These are phyloP conservation scores for Pseudotulostoma volvatum DNA, from an alignment of 495 filamentous ascomycete genomes.

Conservation along the genomic window DNA sequence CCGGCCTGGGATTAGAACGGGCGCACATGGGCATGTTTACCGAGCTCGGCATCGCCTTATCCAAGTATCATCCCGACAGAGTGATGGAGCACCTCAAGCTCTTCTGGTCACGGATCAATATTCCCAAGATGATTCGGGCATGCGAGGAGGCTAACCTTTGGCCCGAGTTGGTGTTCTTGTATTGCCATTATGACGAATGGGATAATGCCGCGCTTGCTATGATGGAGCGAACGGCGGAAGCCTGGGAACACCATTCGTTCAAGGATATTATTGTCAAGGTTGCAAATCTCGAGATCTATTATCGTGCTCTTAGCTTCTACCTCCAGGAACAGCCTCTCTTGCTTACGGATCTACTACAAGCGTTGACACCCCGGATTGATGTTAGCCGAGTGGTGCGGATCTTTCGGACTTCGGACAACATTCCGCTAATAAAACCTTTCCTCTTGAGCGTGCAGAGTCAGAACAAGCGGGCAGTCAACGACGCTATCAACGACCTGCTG, in stretches of 20 bases:
- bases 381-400: slow-evolving; percentile 96
- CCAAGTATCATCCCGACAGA: slow-evolving; percentile 90
- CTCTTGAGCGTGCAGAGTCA: slow-evolving; percentile 89
- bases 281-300: slow-evolving; percentile 97
- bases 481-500: slow-evolving; percentile 92
- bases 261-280: slow-evolving; percentile 98
- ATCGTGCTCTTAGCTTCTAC: slow-evolving; percentile 95
- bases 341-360: slow-evolving; percentile 87
- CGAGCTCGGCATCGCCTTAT: slow-evolving; percentile 81
- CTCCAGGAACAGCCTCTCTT: slow-evolving; percentile 90
- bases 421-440: slow-evolving; percentile 98
- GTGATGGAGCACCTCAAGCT: slow-evolving; percentile 98
- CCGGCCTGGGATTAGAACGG: slow-evolving; percentile 86
- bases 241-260: slow-evolving; percentile 99
- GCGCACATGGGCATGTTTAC: slow-evolving; percentile 96
- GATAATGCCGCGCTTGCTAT: slow-evolving; percentile 97
- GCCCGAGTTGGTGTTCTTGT: slow-evolving; percentile 97
- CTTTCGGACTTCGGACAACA: slow-evolving; percentile 96
- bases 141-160: slow-evolving; percentile 93
- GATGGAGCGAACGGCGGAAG: slow-evolving; percentile 97
- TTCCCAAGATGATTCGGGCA: slow-evolving; percentile 91
- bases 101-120: slow-evolving; percentile 98
- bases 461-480: slow-evolving; percentile 96
- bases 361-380: slow-evolving; percentile 80
- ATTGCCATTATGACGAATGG: slow-evolving; percentile 98